Conservation (phyloP, 2,329 filamentous ascomycete species). For the Ophiostoma sp. region DNA sequence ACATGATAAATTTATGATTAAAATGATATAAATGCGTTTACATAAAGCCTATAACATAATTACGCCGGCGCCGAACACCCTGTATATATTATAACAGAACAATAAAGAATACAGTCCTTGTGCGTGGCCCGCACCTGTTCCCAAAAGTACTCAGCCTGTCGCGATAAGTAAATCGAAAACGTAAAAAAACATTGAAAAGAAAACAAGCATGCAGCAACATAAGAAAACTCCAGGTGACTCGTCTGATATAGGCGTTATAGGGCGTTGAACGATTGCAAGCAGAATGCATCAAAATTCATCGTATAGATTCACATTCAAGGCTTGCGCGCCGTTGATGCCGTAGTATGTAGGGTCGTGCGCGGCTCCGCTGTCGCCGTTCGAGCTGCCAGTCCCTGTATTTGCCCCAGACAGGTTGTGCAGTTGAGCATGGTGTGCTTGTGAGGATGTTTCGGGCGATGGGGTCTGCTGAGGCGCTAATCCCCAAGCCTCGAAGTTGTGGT, state of each 20-base stretch:
- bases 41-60: not conserved
- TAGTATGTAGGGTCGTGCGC: not conserved
- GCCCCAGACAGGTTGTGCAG: conserved; percentile 8
- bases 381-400: not conserved
- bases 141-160: no score
- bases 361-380: conserved; percentile 5
- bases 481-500: conserved; percentile 54
- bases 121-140: not conserved
- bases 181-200: no score
- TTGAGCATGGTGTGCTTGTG: conserved; percentile 16
- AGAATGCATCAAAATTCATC: not conserved
- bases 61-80: not conserved
- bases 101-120: not conserved
- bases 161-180: no score
- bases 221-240: no score
- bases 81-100: not conserved
- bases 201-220: no score
- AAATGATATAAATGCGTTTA: not conserved
- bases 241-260: no score
- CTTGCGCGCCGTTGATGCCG: not conserved
- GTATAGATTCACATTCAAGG: conserved; percentile 6
- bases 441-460: conserved; percentile 12
- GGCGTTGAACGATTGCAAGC: no score
- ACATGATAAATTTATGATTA: conserved; percentile 29
- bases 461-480: conserved; percentile 32